Conservation (phyloP, 2,329 filamentous ascomycete species). For the Epicoccum nigrum region DNA sequence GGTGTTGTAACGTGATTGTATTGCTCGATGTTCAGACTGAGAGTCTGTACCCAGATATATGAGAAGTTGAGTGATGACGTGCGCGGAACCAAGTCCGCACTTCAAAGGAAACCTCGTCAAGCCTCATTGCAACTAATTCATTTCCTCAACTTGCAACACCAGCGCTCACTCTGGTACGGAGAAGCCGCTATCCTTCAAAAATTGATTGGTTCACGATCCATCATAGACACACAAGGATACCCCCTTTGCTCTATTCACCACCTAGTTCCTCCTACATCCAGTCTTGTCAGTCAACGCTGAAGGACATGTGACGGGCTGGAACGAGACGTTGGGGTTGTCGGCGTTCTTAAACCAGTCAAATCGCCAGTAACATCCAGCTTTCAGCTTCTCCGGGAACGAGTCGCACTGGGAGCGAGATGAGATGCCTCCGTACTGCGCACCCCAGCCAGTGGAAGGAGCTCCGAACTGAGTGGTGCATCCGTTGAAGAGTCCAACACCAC, state of each 20-base stretch:
- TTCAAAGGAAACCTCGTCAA: neutral
- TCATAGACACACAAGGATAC: too few species aligned
- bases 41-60: neutral
- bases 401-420: conserved; percentile 41
- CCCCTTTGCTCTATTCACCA: neutral
- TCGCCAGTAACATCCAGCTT: conserved; percentile 46
- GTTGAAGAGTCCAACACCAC: conserved; percentile 46
- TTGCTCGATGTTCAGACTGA: neutral
- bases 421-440: conserved; percentile 44
- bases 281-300: conserved; percentile 38
- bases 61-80: neutral
- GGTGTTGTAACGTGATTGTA: neutral
- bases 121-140: neutral
- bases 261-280: conserved; percentile 32
- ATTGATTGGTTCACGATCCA: too few species aligned
- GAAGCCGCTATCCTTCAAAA: too few species aligned
- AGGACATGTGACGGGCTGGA: conserved; percentile 45
- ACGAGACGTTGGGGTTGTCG: conserved; percentile 43
- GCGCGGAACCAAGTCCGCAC: neutral
- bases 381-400: conserved; percentile 42
- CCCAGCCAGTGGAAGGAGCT: conserved; percentile 43
- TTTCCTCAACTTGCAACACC: too few species aligned
- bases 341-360: conserved; percentile 46
- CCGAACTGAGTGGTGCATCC: conserved; percentile 43
- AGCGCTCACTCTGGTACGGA: too few species aligned